Conservation (phyloP, 345 rosid genomes). For the Trapa bicornis region DNA sequence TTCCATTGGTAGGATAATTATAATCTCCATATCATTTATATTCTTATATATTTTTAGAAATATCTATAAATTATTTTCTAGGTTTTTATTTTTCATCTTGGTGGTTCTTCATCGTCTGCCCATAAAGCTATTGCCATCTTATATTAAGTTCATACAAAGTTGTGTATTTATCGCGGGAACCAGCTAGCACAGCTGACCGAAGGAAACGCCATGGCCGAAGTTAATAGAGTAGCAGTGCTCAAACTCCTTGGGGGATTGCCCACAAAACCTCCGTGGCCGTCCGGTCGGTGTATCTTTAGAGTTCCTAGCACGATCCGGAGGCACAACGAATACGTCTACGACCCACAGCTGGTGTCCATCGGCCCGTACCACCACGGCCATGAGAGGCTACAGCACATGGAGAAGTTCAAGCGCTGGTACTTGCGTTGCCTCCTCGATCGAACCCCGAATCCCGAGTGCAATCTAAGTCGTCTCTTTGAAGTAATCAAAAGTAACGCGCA, state of each 20-base stretch:
- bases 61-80: no score
- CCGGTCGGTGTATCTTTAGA: constrained; percentile 1
- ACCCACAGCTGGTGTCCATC: constrained; percentile 13
- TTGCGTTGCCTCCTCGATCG: constrained; percentile 10
- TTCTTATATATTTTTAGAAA: no score
- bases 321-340: not conserved
- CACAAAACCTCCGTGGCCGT: constrained; percentile 7
- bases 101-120: no score
- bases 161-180: no score
- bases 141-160: no score
- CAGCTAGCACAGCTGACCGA: not conserved
- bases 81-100: no score
- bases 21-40: no score
- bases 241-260: not conserved
- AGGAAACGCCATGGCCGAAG: not conserved
- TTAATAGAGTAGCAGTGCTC: not conserved
- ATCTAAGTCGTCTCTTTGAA: not conserved
- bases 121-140: no score
- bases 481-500: not conserved
- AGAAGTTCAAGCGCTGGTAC: constrained; percentile 9
- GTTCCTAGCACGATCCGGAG: constrained; percentile 4
- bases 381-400: constrained; percentile 1
- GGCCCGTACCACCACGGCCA: constrained; percentile 13
- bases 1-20: no score
- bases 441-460: not conserved